These are phyloP conservation scores for Cystofilobasidium capitatum DNA, from an alignment of 768 basidiomycete species.

Conservation along the genomic window DNA sequence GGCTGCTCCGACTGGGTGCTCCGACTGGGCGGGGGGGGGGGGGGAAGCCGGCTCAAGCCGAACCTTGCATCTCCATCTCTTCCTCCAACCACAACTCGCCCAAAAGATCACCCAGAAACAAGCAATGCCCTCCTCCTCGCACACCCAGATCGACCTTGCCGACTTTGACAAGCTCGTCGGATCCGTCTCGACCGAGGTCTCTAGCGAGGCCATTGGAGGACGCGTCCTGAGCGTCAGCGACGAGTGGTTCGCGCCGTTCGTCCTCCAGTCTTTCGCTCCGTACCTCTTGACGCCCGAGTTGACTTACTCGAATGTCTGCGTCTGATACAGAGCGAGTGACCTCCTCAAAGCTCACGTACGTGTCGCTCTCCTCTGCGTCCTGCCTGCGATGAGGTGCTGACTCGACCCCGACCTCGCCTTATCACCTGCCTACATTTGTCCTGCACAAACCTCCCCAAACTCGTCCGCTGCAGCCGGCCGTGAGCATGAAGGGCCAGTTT, in stretches of 20 bases:
- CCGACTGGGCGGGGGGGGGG: too few species aligned
- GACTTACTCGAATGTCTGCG: neutral
- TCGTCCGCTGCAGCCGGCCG: conserved; percentile 56
- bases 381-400: neutral
- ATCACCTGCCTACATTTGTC: neutral
- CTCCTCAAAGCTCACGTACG: conserved; percentile 71
- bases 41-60: neutral
- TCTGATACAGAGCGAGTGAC: conserved; percentile 48
- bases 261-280: neutral
- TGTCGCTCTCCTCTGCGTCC: neutral
- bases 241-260: conserved; percentile 77
- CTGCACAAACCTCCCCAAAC: too few species aligned
- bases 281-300: too few species aligned
- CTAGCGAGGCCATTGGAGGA: conserved; percentile 73
- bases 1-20: too few species aligned
- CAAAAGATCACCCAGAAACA: neutral
- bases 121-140: conserved; percentile 7
- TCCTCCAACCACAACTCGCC: neutral
- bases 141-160: conserved; percentile 29
- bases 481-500: conserved; percentile 87
- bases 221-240: conserved; percentile 69
- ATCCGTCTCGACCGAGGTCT: conserved; percentile 56
- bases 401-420: neutral
- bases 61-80: neutral
- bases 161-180: conserved; percentile 32